Percentiles rank a stretch among this genome's conserved stretches.
phyloP scores from a whole-genome alignment of 192 early-diverging fungal species.

The Rhizophagus sp. region DNA sequence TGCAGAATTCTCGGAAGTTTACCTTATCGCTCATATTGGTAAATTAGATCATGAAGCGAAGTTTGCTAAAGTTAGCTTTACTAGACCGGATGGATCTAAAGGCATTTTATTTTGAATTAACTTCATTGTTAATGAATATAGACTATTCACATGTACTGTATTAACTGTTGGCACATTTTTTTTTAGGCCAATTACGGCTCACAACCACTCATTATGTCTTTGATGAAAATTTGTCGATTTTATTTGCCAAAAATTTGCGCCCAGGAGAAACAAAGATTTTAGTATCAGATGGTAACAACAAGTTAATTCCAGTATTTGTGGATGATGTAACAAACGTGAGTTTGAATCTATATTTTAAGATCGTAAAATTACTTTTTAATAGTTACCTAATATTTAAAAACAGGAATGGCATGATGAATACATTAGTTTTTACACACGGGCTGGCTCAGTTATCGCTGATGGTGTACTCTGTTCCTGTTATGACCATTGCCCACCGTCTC shows the following conservation, averaged over 20 bases:
- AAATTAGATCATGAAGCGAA: not conserved
- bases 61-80: not conserved
- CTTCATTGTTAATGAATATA: too few species aligned
- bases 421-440: not conserved
- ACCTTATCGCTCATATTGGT: not conserved
- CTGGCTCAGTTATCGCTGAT: not conserved
- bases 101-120: not conserved
- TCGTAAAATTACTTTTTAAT: not conserved
- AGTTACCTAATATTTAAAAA: not conserved
- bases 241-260: not conserved
- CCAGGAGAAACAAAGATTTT: not conserved
- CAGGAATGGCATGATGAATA: not conserved
- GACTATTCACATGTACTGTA: too few species aligned
- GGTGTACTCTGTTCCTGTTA: not conserved
- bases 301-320: not conserved
- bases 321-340: not conserved
- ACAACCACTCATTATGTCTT: conserved; percentile 4
- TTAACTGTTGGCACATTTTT: not conserved
- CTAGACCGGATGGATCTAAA: not conserved
- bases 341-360: not conserved
- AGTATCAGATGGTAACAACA: not conserved
- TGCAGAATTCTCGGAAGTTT: not conserved
- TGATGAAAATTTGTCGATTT: not conserved
- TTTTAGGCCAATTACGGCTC: not conserved
- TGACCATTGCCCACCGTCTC: not conserved